These are phyloP conservation scores for Ogataea chonburiensis DNA, from an alignment of 805 yeast genomes.

Conservation along the genomic window DNA sequence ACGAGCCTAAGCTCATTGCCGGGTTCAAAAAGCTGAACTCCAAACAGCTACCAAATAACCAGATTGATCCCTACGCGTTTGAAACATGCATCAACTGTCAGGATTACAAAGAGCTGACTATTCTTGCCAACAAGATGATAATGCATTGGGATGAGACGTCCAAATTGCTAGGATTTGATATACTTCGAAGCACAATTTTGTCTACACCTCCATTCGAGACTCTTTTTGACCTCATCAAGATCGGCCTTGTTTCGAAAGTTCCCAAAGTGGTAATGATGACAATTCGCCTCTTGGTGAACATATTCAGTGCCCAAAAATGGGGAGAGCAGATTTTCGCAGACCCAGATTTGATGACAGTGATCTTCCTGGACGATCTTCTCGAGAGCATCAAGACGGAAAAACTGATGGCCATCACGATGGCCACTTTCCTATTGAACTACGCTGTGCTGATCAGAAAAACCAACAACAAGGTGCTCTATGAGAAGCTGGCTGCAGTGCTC, in stretches of 20 bases:
- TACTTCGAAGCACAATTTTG: conserved; percentile 50
- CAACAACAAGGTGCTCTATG: conserved; percentile 29
- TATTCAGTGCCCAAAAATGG: conserved; percentile 46
- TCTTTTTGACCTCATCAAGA: conserved; percentile 40
- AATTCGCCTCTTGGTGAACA: conserved; percentile 54
- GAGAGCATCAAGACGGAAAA: conserved; percentile 26
- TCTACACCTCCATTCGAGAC: conserved; percentile 41
- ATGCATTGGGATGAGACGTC: conserved; percentile 45
- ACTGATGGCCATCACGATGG: conserved; percentile 36
- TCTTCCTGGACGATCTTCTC: conserved; percentile 31
- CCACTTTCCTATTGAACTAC: conserved; percentile 53
- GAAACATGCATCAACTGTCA: conserved; percentile 53
- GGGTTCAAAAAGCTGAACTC: conserved; percentile 33
- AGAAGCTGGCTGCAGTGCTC: conserved; percentile 26
- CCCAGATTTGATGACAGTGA: conserved; percentile 38
- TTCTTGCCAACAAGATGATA: conserved; percentile 40
- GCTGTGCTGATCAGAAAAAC: conserved; percentile 38
- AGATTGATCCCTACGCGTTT: conserved; percentile 47
- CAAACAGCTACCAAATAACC: conserved; percentile 37
- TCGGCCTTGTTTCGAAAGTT: conserved; percentile 37
- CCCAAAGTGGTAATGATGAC: conserved; percentile 52
- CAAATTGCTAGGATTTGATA: conserved; percentile 58
- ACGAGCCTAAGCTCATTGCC: conserved; percentile 23
- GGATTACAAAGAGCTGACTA: conserved; percentile 26
- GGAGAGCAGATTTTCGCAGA: conserved; percentile 46